A percentile compares a stretch with the other conserved stretches of the same genome.
phyloP scores from a whole-genome alignment of 164 flowering plant genomes.

The Tinospora cordifolia region DNA sequence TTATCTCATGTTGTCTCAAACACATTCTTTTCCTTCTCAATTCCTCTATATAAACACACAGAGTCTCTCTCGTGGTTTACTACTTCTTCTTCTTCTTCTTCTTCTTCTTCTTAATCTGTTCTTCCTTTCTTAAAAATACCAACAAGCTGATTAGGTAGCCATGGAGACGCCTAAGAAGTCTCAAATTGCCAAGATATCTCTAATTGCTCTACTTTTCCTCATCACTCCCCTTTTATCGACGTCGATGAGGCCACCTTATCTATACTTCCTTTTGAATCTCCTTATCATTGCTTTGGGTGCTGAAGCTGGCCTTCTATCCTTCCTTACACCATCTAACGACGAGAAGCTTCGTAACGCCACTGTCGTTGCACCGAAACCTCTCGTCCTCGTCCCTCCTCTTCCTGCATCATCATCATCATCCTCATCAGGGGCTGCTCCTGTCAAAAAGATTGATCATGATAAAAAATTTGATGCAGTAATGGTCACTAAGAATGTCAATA shows the following conservation, averaged over 20 bases:
- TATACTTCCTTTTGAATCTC: slow-evolving; percentile 59
- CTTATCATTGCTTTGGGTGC: slow-evolving; percentile 58
- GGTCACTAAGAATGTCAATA: not conserved
- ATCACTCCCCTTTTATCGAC: slow-evolving; percentile 53
- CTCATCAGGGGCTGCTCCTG: no score
- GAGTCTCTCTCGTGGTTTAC: slow-evolving; percentile 3
- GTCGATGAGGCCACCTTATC: slow-evolving; percentile 45
- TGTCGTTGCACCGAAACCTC: slow-evolving; percentile 10
- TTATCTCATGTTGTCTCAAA: not conserved
- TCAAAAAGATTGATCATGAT: slow-evolving; percentile 1
- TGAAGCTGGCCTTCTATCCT: slow-evolving; percentile 59
- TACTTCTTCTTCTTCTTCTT: slow-evolving; percentile 4
- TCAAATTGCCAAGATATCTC: slow-evolving; percentile 34
- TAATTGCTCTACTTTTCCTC: slow-evolving; percentile 41
- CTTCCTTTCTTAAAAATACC: not conserved
- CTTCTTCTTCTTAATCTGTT: no score
- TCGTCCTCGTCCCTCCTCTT: slow-evolving; percentile 1
- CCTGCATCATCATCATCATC: no score
- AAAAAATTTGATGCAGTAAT: not conserved
- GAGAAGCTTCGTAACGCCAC: slow-evolving; percentile 13
- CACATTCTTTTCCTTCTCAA: not conserved
- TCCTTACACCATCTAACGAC: slow-evolving; percentile 18
- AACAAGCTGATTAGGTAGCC: not conserved
- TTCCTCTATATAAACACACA: not conserved
- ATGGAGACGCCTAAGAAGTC: slow-evolving; percentile 42